phyloP scores from a whole-genome alignment of 441 rosid species.

The Croton setiger region DNA sequence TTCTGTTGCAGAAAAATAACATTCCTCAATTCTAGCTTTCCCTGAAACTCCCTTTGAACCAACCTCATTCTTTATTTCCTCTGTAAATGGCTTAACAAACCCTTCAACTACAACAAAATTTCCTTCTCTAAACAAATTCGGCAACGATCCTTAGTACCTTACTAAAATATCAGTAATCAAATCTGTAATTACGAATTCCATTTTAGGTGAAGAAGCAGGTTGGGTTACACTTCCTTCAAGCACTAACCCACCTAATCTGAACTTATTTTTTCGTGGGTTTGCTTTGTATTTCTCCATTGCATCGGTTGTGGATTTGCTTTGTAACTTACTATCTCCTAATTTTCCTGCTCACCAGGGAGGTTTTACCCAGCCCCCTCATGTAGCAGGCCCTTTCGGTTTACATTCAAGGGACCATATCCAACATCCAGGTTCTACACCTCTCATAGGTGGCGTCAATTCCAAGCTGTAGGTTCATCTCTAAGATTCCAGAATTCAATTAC shows the following conservation, averaged over 20 bases:
- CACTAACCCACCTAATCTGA: slow-evolving; percentile 81
- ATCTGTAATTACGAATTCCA: slow-evolving; percentile 91
- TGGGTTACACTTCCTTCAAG: slow-evolving; percentile 87
- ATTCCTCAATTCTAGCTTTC: slow-evolving; percentile 65
- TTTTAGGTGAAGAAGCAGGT: slow-evolving; percentile 63
- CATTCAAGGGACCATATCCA: slow-evolving; percentile 55
- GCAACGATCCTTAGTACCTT: slow-evolving; percentile 69
- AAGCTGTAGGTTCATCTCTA: too few relatives aligned
- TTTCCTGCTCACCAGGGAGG: slow-evolving; percentile 59
- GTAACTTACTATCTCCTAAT: slow-evolving; percentile 40
- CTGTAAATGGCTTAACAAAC: slow-evolving; percentile 64
- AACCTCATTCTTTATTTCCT: slow-evolving; percentile 52
- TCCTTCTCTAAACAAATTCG: slow-evolving; percentile 91
- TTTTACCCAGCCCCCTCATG: slow-evolving; percentile 41
- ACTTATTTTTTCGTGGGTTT: slow-evolving; percentile 65
- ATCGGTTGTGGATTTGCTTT: too few relatives aligned
- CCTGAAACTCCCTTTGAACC: slow-evolving; percentile 48
- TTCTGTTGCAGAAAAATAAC: slow-evolving; percentile 73
- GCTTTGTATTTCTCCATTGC: slow-evolving; percentile 69
- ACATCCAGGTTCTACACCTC: slow-evolving; percentile 57
- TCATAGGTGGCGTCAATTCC: slow-evolving; percentile 56
- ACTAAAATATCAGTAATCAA: slow-evolving; percentile 77
- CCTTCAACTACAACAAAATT: slow-evolving; percentile 95
- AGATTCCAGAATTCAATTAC: too few relatives aligned
- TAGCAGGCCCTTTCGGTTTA: slow-evolving; percentile 37